Evolutionary conservation across 805 yeast species (phyloP).

Genomic region (Spathaspora sp.): DNA sequence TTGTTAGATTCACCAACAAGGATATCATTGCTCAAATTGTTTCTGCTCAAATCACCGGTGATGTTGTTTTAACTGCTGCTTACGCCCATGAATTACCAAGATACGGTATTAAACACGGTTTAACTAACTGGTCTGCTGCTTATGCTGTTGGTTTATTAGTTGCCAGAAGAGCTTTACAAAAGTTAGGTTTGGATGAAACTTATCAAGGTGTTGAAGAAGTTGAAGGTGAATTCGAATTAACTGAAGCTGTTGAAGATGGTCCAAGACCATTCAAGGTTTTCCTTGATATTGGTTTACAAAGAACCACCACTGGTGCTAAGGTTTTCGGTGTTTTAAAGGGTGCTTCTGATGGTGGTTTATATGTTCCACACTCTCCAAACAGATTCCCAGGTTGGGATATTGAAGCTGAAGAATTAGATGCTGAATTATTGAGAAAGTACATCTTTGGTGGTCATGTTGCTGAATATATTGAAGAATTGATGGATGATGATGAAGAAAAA

Average conservation of each 20-base stretch:
- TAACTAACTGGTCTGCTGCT: slow-evolving; percentile 99
- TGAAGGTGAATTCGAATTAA: slow-evolving; percentile 97
- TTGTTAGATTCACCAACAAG: slow-evolving; percentile 99
- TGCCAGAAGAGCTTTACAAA: slow-evolving; percentile 98
- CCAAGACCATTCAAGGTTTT: slow-evolving; percentile 99
- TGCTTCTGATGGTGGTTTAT: slow-evolving; percentile 99
- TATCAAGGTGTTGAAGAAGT: slow-evolving; percentile 99
- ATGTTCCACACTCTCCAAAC: slow-evolving; percentile 98
- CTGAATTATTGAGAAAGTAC: slow-evolving; percentile 96
- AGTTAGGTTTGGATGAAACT: slow-evolving; percentile 97
- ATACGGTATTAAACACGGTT: slow-evolving; percentile 97
- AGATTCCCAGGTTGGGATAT: slow-evolving; percentile 99
- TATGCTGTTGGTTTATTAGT: slow-evolving; percentile 97
- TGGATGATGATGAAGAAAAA: slow-evolving; percentile 99
- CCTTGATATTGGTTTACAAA: slow-evolving; percentile 98
- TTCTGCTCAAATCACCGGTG: slow-evolving; percentile 97
- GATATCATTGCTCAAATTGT: slow-evolving; percentile 98
- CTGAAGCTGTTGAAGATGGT: slow-evolving; percentile 98
- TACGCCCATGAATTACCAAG: slow-evolving; percentile 98
- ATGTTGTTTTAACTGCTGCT: slow-evolving; percentile 93
- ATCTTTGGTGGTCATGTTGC: slow-evolving; percentile 99
- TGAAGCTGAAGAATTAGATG: slow-evolving; percentile 96
- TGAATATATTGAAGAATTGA: slow-evolving; percentile 99
- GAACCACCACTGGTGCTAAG: slow-evolving; percentile 99
- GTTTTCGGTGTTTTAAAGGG: slow-evolving; percentile 99